These are phyloP conservation scores for Teunomyces atbi DNA, from an alignment of 805 yeast genomes.

Conservation along the genomic window DNA sequence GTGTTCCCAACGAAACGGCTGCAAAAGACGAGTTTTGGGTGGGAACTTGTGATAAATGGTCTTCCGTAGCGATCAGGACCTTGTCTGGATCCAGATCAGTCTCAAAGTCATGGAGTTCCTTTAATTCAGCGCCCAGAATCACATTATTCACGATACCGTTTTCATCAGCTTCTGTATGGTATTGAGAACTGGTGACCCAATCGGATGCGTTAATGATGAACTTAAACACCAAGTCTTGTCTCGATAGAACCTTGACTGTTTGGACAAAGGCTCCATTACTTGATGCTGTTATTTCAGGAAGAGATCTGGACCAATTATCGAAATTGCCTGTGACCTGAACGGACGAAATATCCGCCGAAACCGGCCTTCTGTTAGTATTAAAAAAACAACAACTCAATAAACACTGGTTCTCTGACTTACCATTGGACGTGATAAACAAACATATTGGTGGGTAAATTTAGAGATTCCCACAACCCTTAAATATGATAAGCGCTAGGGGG, in stretches of 20 bases:
- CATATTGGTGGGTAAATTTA: background rate
- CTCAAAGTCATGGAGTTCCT: constrained; percentile 1
- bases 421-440: constrained; percentile 5
- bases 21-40: constrained; percentile 37
- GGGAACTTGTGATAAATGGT: constrained; percentile 19
- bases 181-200: constrained; percentile 29
- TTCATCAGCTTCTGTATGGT: constrained; percentile 27
- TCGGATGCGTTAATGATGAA: constrained; percentile 33
- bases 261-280: constrained; percentile 18
- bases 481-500: constrained; percentile 3
- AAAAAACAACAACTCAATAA: too few species aligned
- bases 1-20: constrained; percentile 31
- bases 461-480: constrained; percentile 2
- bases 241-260: constrained; percentile 17
- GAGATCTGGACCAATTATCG: constrained; percentile 35
- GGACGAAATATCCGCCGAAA: constrained; percentile 8
- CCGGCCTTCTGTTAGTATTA: background rate
- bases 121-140: constrained; percentile 27
- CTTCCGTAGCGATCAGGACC: background rate
- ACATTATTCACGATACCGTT: constrained; percentile 37
- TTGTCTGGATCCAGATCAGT: background rate
- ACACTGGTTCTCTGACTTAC: background rate
- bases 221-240: constrained; percentile 33
- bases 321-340: constrained; percentile 42
- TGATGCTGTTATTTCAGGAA: constrained; percentile 14